Evolutionary conservation across 306 rosid genomes (phyloP), one percentile per base, ranked within the genome.

Genomic region (Fragaria vesca): DNA sequence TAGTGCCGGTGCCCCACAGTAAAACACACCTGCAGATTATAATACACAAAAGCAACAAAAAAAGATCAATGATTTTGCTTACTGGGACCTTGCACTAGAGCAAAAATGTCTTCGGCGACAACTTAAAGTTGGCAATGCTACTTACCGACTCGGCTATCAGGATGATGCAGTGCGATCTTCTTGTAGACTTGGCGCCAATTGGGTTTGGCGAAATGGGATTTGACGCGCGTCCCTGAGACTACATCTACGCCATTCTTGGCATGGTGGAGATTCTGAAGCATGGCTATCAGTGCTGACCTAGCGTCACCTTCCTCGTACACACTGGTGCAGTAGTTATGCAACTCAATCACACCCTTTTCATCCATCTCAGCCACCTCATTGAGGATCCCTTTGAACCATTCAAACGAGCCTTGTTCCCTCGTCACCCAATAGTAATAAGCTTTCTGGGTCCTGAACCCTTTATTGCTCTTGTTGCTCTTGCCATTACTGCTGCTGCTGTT

Each of bases 271-370:
- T 86, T 81, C 30, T 88, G 92, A 42, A 88, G 89, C 92, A 88
- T 88, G 24, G 89, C 76, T 30, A 88, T 88, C 16, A 88, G 76
- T 7, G 92, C 92, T 1, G 92, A 88, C 74, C 92, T 72, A 16
- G 92, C 92, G 13, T 88, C 92, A 2, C 92, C 92, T 80, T 86
- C 89, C 79, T 88, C 92, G 38, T 88, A 86, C 77, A 86, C 92
- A 7, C 92, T 88, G 2, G 92, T 88, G 75, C 92, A 88, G 66
- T 88, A 88, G 46, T 88, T 88, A 83, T 88, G 92, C 0, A 88
- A 62, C 73, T 88, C 92, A 0, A 88, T 88, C 65, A 82, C 50
- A 0, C 79, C 85, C 52, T 83, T 73, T 68, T 84, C 83, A 38
- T 88, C 92, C 83, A 86, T 83, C 77, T 88, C 92, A 0, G 86